These are phyloP conservation scores for Populus euphratica DNA, from an alignment of 345 rosid genomes.

Conservation along the genomic window DNA sequence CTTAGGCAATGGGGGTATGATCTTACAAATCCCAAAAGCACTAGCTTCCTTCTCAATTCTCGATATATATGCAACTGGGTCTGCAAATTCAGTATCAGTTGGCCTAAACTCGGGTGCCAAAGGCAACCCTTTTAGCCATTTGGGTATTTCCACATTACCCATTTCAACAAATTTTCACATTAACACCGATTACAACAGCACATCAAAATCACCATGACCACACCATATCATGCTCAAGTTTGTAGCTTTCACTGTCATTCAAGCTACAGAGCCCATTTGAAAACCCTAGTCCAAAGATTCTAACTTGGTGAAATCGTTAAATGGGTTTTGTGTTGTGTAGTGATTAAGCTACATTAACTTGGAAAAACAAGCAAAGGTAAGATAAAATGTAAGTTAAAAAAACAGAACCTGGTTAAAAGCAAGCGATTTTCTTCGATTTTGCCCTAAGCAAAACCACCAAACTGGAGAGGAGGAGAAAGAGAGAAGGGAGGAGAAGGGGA, in stretches of 20 bases:
- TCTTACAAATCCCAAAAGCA: conserved; percentile 93
- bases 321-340: conserved; percentile 6
- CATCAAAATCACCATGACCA: conserved; percentile 1
- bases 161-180: conserved; percentile 32
- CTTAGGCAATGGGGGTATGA: conserved; percentile 88
- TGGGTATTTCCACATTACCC: conserved; percentile 86
- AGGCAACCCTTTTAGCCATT: conserved; percentile 84
- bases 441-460: conserved; percentile 28
- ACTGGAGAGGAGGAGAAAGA: conserved; percentile 14
- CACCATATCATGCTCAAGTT: conserved; percentile 10
- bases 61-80: conserved; percentile 95
- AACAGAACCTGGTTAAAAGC: conserved; percentile 37
- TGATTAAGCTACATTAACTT: conserved; percentile 10
- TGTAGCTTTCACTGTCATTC: conserved; percentile 1
- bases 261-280: not conserved
- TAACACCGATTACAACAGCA: conserved; percentile 10
- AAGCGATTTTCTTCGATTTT: conserved; percentile 2
- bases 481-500: conserved; percentile 6
- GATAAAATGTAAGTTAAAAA: not conserved
- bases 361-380: conserved; percentile 6
- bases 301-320: not conserved
- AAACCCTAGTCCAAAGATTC: conserved; percentile 46
- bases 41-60: conserved; percentile 94
- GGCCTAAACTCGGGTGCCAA: conserved; percentile 90
- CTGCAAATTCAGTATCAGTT: conserved; percentile 96